phyloP scores from a whole-genome alignment of 331 rosid species.

The Dryas integrifolia region DNA sequence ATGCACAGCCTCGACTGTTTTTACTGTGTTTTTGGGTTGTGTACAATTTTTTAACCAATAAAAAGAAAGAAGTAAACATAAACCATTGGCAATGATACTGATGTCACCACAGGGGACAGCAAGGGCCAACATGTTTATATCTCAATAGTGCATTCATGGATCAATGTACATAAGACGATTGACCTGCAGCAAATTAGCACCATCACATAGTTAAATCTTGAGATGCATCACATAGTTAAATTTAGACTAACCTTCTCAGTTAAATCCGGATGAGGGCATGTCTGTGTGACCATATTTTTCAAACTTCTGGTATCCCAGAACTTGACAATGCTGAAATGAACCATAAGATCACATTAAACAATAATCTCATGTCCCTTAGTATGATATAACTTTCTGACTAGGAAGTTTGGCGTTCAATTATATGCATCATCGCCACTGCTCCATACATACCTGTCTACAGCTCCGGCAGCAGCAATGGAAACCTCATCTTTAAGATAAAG shows the following conservation, averaged over 20 bases:
- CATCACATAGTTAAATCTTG: not conserved
- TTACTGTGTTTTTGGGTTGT: not conserved
- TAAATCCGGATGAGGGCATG: conserved; percentile 53
- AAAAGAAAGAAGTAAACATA: not conserved
- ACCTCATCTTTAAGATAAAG: conserved; percentile 79
- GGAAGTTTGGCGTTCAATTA: not conserved
- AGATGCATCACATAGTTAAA: not conserved
- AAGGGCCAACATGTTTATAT: conserved; percentile 4
- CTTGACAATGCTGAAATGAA: conserved; percentile 64
- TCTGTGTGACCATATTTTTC: conserved; percentile 50
- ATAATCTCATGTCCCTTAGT: not conserved
- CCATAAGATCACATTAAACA: conserved; percentile 16
- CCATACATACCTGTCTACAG: conserved; percentile 69
- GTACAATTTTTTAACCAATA: not conserved
- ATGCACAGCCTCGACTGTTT: not conserved
- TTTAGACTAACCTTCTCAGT: conserved; percentile 58
- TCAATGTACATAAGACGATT: conserved; percentile 3
- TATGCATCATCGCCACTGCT: conserved; percentile 2
- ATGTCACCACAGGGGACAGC: not conserved
- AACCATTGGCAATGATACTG: not conserved
- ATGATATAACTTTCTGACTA: not conserved
- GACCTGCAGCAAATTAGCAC: conserved; percentile 7
- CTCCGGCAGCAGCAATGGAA: conserved; percentile 88
- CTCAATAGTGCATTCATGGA: conserved; percentile 9
- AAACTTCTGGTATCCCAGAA: conserved; percentile 93